Evolutionary conservation across 2,329 filamentous ascomycete species (phyloP), one percentile per base, ranked within the genome.

Genomic region (Ophiostoma montium): DNA sequence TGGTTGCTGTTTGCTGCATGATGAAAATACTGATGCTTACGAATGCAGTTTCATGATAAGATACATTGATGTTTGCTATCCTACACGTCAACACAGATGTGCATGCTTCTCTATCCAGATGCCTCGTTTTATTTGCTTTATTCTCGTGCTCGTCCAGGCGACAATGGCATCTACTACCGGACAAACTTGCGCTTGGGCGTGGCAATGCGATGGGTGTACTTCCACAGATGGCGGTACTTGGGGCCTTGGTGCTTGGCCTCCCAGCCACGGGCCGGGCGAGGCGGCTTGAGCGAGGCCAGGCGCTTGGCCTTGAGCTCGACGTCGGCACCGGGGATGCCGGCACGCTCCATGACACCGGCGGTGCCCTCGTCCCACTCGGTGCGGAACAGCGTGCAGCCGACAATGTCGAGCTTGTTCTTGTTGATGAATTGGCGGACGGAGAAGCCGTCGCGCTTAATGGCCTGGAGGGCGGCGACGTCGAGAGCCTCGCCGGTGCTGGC

Each of bases 301-400:
- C 80, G 85, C 68, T 83, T 83, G 61, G 80, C 78, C 70, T 85
- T 86, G 65, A 94, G 86, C 69, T 95, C 86, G 55, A 95, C 63
- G 60, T 94, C 82, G 51, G 80, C 80, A 44, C 87, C 87, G 27
- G 78, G 74, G 54, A 94, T 72, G 52, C 77, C 79, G 57, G 84
- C 76, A 58, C 85, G 76, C 61, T 79, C 71, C 90, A 98, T 95
- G 54, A 98, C 86, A 46, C 71, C 80, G n/a, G 78, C 80, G 48
- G 86, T 98, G 58, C 76, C 78, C 52, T 92, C 85, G 64, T 98
- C 92, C 86, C 89, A 96, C 56, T 84, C 70, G 52, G 80, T 82
- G 56, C 92, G 80, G 80, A 96, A 98, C 58, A 98, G 69, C 62
- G 80, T 86, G 58, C 87, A 84, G 39, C 89, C 89, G 51, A 95